These are phyloP conservation scores for Ilyonectria sp. DNA, from an alignment of 2,329 filamentous ascomycete genomes.

Conservation along the genomic window DNA sequence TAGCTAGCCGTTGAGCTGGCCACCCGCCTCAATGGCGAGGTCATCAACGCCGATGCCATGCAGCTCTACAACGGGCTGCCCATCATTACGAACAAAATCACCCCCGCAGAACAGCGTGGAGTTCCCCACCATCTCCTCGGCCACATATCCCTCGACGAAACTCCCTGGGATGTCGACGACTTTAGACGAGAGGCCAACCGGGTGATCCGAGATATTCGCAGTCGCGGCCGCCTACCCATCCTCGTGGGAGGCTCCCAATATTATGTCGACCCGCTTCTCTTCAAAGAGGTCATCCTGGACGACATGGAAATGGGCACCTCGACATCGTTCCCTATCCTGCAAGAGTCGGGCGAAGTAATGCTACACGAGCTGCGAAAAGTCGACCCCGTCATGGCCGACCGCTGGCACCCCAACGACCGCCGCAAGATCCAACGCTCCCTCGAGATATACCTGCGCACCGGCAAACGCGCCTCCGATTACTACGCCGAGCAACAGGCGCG, in stretches of 20 bases:
- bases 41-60: slow-evolving; percentile 99
- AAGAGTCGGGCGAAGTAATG: slow-evolving; percentile 79
- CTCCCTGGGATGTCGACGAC: slow-evolving; percentile 85
- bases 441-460: slow-evolving; percentile 90
- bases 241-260: slow-evolving; percentile 96
- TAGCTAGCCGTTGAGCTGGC: slow-evolving; percentile 94
- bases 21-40: slow-evolving; percentile 86
- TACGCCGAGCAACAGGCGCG: slow-evolving; percentile 81
- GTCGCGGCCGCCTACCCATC: slow-evolving; percentile 86
- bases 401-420: slow-evolving; percentile 94
- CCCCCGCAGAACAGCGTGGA: slow-evolving; percentile 79
- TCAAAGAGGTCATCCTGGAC: slow-evolving; percentile 73
- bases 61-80: slow-evolving; percentile 94
- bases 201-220: slow-evolving; percentile 83
- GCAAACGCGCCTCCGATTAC: slow-evolving; percentile 85
- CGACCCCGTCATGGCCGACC: slow-evolving; percentile 89
- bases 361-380: slow-evolving; percentile 81
- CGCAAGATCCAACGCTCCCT: slow-evolving; percentile 92
- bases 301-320: slow-evolving; percentile 56
- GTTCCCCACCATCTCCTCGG: slow-evolving; percentile 92
- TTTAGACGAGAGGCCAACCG: slow-evolving; percentile 80
- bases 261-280: slow-evolving; percentile 91
- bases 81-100: slow-evolving; percentile 96
- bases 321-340: slow-evolving; percentile 77
- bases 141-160: slow-evolving; percentile 80